Base-by-base conservation (phyloP, 2,329 filamentous ascomycete genomes). In the Rutstroemia sp. region DNA sequence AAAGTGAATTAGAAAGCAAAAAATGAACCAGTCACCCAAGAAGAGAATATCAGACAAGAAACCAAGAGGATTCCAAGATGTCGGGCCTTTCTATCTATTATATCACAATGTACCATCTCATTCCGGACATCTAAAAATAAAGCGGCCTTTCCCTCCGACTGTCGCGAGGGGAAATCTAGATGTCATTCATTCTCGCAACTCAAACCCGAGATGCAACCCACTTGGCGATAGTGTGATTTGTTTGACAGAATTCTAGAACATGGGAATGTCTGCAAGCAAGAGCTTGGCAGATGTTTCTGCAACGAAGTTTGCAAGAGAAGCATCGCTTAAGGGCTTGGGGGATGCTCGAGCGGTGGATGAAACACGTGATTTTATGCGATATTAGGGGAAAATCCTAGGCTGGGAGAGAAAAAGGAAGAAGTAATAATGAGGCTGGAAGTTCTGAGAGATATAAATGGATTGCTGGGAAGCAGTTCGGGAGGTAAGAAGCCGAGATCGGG, bases 11-110 rank as follows among this genome's bases (percentile, higher is more conserved):
- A 42, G 19, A 17, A 42, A 19, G 16, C 39, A 42, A 42, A 42
- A 17, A 49, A 54, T 54, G 45, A 48, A 21, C 51, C 52, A 44
- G 52, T 49, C 45, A 48, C 39, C n/a, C n/a, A 49, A 6, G 39
- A 49, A 34, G 12, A 17, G 14, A 30, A 30, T 23, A 14, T 1
- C 10, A 54, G 23, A 47, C n/a, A 38, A 9, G 30, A 48, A 54
- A 54, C n/a, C 30, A 39, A 54, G 30, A 48, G 17, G 1, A 14
- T 2, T 12, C 12, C 27, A 48, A 19, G 25, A 48, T 10, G 7
- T 44, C 36, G 42, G 36, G 12, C 17, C 4, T 25, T 4, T 25
- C 17, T 10, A 34, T 25, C 9, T 10, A 39, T 53, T 19, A 53
- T 47, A 53, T 38, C 34, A 27, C 9, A 39, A 36, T 25, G n/a